A percentile compares a stretch with the other conserved stretches of the same genome.
Evolutionary conservation across 2,329 filamentous ascomycete genomes (phyloP).

Genomic region (Fusarium chaquense): DNA sequence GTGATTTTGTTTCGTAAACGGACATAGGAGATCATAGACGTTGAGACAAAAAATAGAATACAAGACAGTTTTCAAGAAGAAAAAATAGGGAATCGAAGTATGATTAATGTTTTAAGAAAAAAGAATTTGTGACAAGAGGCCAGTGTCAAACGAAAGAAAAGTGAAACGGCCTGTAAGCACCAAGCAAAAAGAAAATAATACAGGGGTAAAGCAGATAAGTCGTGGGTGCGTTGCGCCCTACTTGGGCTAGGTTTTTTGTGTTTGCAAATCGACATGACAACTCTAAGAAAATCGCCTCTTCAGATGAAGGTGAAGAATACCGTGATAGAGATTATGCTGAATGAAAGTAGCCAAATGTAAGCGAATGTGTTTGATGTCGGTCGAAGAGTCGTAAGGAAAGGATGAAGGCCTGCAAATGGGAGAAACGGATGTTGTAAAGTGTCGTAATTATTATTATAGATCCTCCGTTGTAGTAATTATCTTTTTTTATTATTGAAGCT

Average conservation of each 20-base stretch:
- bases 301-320: conserved; percentile 24
- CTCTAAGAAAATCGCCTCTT: conserved; percentile 25
- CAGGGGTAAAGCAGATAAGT: conserved; percentile 39
- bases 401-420: conserved; percentile 5
- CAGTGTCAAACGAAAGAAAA: conserved; percentile 33
- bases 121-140: conserved; percentile 37
- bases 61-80: conserved; percentile 33
- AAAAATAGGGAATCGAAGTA: conserved; percentile 31
- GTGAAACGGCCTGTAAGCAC: conserved; percentile 44
- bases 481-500: conserved; percentile 62
- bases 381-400: conserved; percentile 19
- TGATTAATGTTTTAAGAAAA: conserved; percentile 36
- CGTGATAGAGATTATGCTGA: conserved; percentile 10
- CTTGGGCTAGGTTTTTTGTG: conserved; percentile 31
- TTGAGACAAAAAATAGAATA: conserved; percentile 32
- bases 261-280: conserved; percentile 38
- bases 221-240: conserved; percentile 41
- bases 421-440: conserved; percentile 17
- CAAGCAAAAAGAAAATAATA: conserved; percentile 37
- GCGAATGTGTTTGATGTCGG: conserved; percentile 22
- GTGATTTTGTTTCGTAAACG: conserved; percentile 39
- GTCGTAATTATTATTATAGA: conserved; percentile 24
- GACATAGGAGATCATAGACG: conserved; percentile 47
- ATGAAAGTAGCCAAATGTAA: conserved; percentile 15
- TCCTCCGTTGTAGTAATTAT: conserved; percentile 16